Base-by-base conservation (phyloP, 768 basidiomycete genomes). In the Lactarius hatsudake region DNA sequence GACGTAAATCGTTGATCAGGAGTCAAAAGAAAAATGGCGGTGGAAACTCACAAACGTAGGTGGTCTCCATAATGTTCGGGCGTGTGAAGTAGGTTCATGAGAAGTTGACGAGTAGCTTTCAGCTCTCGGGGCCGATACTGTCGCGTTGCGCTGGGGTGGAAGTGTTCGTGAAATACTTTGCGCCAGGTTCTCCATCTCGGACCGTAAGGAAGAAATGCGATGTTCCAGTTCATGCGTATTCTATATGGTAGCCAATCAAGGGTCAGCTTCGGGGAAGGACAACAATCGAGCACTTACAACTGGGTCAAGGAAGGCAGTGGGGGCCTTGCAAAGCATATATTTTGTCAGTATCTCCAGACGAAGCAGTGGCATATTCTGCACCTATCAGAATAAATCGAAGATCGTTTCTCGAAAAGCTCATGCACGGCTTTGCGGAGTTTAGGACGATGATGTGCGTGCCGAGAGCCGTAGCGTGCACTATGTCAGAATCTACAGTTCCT, bases 371-470 rank as follows among this genome's bases (percentile, higher is more conserved):
- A 51, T 18, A 15, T 54, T 38, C 59, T 28, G 34, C 59, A 67
- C 68, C 70, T 65, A 54, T 71, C 70, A 45, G 64, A 69, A 54
- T 71, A 71, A 17, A 71, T 63, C 40, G 68, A 66, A 23, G 66
- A 69, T 64, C 66, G 64, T 64, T 69, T 69, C 62, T 69, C 70
- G 18, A 71, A 63, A 55, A 71, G 63, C 45, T 71, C 70, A 15
- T 59, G 65, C 20, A 57, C 69, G 43, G 68, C 61, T 66, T 62
- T 8, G 60, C 67, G 65, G 79, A 81, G 73, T 82, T 86, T 36
- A 88, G 74, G 36, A 54, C 28, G 66, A 30, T 59, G 43, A 71
- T 54, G 42, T 70, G 64, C 4, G 32, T 61, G 28, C 70, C 70
- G 13, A 71, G 60, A n/a, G 60, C 32, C 34, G 69, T 59, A 36